Evolutionary conservation across 352 stramenopile species (phyloP).

Genomic region (Phytophthora hybrid): DNA sequence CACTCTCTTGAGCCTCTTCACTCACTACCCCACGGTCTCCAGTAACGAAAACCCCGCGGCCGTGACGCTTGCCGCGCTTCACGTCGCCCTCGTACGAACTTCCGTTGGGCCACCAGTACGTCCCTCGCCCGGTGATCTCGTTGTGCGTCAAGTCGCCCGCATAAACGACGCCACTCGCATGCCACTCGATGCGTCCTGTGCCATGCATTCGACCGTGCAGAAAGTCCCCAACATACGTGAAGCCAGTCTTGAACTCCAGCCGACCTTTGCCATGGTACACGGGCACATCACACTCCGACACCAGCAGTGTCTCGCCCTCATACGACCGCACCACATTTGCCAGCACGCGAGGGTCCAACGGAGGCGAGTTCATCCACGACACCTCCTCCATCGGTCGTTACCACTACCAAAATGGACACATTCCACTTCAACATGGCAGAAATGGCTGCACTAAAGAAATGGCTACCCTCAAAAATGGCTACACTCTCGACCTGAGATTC

Average conservation of each 20-base stretch:
- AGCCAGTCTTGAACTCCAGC: slow-evolving; percentile 69
- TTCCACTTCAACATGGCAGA: slow-evolving; percentile 18
- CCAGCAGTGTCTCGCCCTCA: slow-evolving; percentile 54
- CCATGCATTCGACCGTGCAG: slow-evolving; percentile 79
- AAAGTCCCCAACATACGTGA: slow-evolving; percentile 77
- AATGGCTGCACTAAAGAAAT: slow-evolving; percentile 1
- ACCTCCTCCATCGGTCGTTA: slow-evolving; percentile 22
- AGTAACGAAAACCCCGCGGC: slow-evolving; percentile 69
- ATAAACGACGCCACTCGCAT: slow-evolving; percentile 59
- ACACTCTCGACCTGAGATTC: neutral
- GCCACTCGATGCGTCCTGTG: slow-evolving; percentile 70
- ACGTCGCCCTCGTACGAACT: slow-evolving; percentile 84
- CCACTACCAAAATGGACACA: slow-evolving; percentile 3
- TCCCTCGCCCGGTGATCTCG: slow-evolving; percentile 65
- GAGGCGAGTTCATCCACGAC: slow-evolving; percentile 26
- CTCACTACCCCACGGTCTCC: slow-evolving; percentile 38
- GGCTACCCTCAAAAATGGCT: neutral
- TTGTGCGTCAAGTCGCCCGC: slow-evolving; percentile 82
- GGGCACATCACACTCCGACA: slow-evolving; percentile 53
- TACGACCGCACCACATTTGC: slow-evolving; percentile 59
- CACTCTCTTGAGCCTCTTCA: neutral
- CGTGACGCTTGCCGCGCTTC: slow-evolving; percentile 71
- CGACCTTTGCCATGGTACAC: slow-evolving; percentile 71
- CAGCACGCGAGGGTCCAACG: slow-evolving; percentile 70
- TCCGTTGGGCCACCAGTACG: slow-evolving; percentile 85